These are phyloP conservation scores for Ampelocalamus luodianensis DNA, from an alignment of 176 grass and related monocot genomes.

Conservation along the genomic window DNA sequence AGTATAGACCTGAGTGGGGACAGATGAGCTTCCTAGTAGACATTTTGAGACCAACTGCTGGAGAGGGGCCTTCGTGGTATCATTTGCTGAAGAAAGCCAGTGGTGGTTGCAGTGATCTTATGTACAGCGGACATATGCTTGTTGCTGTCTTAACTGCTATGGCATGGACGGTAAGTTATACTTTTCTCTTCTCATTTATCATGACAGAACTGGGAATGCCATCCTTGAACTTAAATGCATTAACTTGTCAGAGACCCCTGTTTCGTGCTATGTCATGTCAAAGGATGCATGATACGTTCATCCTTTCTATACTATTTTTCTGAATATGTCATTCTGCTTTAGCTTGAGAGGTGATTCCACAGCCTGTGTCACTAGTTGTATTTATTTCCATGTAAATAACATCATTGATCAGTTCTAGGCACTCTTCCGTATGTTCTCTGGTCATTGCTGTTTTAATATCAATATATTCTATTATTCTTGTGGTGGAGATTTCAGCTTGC, in stretches of 20 bases:
- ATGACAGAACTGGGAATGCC: neutral
- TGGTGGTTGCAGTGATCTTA: constrained; percentile 91
- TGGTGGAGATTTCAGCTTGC: neutral
- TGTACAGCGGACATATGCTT: constrained; percentile 95
- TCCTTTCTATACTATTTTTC: neutral
- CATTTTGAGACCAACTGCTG: constrained; percentile 75
- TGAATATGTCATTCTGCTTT: neutral
- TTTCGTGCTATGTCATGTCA: neutral
- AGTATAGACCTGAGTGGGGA: constrained; percentile 75
- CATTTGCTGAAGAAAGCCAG: constrained; percentile 85
- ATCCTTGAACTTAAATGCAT: neutral
- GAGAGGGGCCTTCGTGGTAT: constrained; percentile 85
- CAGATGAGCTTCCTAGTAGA: constrained; percentile 86
- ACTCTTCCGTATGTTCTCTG: neutral
- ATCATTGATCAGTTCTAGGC: neutral
- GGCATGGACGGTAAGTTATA: constrained; percentile 83
- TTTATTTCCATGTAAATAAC: neutral
- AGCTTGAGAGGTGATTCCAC: neutral
- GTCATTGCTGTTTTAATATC: neutral
- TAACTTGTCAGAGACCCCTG: neutral
- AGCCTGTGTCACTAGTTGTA: neutral
- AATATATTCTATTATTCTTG: neutral
- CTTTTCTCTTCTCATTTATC: neutral
- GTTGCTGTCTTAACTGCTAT: constrained; percentile 94
- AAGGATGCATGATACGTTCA: neutral